Base-by-base conservation (phyloP, 108 stramenopile genomes). In the Hondaea fermentalgiana region DNA sequence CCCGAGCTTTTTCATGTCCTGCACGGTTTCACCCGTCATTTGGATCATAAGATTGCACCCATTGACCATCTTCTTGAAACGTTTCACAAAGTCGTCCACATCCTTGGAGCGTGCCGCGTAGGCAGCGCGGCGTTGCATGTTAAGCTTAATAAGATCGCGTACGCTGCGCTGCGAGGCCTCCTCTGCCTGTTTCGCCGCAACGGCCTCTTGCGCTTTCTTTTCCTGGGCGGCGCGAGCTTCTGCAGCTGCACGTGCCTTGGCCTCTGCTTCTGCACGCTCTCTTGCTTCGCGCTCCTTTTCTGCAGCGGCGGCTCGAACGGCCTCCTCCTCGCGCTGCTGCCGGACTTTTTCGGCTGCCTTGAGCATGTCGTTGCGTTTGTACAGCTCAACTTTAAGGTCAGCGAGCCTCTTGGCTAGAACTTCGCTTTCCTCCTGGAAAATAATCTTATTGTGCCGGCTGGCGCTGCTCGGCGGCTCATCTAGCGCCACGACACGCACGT, bases 21-120 rank as follows among this genome's bases (percentile, higher is more conserved):
- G 45, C 49, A 83, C 76, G n/a, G 45, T 83, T 45, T 83, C 76
- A 17, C 76, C 76, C 17, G 76, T 83, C 76, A 83, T 83, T 53
- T 83, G 76, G 4, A 83, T 53, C 76, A 83, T 83, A 1, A 83
- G 45, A 12, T 53, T 83, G 76, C 76, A 83, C 76, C 76, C 76
- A 23, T 83, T 83, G 49, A 83, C 76, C 51, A 83, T 47, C 49
- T 83, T 83, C 76, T 53, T 83, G 51, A 53, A 83, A 12, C 76
- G 76, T 28, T 83, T 83, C 1, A 25, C 8, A 83, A 83, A 83
- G 49, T 47, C 76, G 0, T 53, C 76, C 23, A 83, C 76, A 45
- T 83, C 49, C 12, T 23, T 23, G 1, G n/a, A 16, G 0, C 76
- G 76, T 16, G 76, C 76, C 6, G n/a, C 76, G 51, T 53, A 83